Percentiles rank a stretch among this genome's conserved stretches.
Conservation (phyloP, 257 asterid species). For the Nicotiana sylvestris region DNA sequence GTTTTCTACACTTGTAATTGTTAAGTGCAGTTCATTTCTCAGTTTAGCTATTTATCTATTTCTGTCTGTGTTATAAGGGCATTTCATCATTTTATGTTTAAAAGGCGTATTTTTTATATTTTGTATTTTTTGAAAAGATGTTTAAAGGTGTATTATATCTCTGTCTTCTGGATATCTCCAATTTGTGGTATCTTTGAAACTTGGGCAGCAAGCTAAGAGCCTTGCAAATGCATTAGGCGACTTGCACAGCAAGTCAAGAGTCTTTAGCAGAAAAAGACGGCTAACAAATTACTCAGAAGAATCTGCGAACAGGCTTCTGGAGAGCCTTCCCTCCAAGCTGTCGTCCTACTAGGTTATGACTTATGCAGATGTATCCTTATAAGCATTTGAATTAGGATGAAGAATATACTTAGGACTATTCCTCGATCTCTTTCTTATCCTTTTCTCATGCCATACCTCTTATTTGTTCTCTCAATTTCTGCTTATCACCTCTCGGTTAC, state of each 20-base stretch:
- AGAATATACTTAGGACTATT: not conserved
- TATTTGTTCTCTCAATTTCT: not conserved
- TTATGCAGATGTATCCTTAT: not conserved
- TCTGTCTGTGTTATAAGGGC: no score
- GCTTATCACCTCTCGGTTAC: not conserved
- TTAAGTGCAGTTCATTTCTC: no score
- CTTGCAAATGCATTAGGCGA: not conserved
- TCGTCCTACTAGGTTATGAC: not conserved
- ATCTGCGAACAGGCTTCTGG: not conserved
- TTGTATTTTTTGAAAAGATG: no score
- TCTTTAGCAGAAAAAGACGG: not conserved
- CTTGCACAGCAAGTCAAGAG: not conserved
- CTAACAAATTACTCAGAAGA: not conserved
- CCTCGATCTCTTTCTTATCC: not conserved
- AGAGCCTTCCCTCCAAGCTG: not conserved
- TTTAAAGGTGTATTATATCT: no score
- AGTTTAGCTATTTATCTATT: no score
- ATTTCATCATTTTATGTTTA: no score
- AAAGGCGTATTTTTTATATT: no score
- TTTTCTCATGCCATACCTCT: not conserved
- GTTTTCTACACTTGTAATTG: no score
- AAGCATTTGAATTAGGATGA: no score
- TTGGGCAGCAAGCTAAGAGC: not conserved
- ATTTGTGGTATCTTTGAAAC: not conserved
- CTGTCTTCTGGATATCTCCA: no score